Percentiles rank a stretch among this genome's conserved stretches.
phyloP scores from a whole-genome alignment of 495 filamentous ascomycete genomes.

The Friedmanniomyces simplex region DNA sequence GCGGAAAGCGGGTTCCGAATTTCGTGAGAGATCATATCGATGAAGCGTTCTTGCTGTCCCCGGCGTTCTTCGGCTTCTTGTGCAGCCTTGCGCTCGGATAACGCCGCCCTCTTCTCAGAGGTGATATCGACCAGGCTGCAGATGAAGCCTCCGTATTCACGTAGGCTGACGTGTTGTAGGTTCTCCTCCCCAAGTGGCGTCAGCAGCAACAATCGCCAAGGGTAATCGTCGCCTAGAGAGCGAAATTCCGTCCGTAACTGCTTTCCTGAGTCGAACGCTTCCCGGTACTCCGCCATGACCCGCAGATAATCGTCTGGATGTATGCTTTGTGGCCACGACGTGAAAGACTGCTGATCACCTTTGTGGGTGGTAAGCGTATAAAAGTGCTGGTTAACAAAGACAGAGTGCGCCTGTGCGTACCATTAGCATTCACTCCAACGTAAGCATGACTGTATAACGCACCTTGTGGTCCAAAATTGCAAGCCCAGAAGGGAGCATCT shows the following conservation, averaged over 20 bases:
- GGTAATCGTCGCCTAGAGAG: conserved; percentile 12
- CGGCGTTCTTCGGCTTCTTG: conserved; percentile 29
- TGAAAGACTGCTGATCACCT: conserved; percentile 22
- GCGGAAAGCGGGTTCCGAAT: conserved; percentile 32
- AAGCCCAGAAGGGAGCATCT: conserved; percentile 31
- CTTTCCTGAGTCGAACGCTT: conserved; percentile 9
- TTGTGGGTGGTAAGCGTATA: conserved; percentile 30
- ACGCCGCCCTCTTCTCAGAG: conserved; percentile 27
- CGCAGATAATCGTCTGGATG: conserved; percentile 28
- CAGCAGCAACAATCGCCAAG: conserved; percentile 31
- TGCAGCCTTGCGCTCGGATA: conserved; percentile 28
- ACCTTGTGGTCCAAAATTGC: conserved; percentile 28
- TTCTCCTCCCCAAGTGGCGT: conserved; percentile 26
- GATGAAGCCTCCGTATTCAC: conserved; percentile 28
- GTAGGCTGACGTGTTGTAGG: conserved; percentile 14
- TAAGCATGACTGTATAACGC: neutral
- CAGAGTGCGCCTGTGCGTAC: conserved; percentile 20
- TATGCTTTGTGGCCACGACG: conserved; percentile 32
- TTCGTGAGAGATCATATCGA: conserved; percentile 25
- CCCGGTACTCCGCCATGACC: conserved; percentile 20
- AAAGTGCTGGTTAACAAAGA: conserved; percentile 33
- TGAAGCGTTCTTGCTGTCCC: conserved; percentile 32
- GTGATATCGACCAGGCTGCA: conserved; percentile 31
- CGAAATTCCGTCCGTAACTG: conserved; percentile 29
- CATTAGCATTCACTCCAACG: neutral